phyloP scores from a whole-genome alignment of 2,329 filamentous ascomycete genomes.

The Colletotrichum lini region DNA sequence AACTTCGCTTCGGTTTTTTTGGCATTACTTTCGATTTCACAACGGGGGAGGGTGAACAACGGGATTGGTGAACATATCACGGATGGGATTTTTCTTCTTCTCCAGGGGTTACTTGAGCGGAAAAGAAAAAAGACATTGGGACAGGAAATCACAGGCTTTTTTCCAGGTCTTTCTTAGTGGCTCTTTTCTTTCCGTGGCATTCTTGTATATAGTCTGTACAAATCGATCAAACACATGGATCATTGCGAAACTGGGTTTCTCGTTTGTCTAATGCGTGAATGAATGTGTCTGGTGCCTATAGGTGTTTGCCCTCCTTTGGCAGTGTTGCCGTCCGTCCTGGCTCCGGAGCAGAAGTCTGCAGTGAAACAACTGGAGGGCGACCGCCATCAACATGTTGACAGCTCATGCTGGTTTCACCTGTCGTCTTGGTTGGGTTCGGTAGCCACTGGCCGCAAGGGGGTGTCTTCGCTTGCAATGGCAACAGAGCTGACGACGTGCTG shows the following conservation, averaged over 20 bases:
- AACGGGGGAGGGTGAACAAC: not conserved
- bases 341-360: no score
- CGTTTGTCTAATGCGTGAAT: no score
- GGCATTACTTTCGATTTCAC: not conserved
- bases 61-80: slow-evolving; percentile 18
- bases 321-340: no score
- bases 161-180: slow-evolving; percentile 24
- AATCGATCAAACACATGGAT: slow-evolving; percentile 5
- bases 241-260: not conserved
- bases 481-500: no score
- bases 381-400: no score
- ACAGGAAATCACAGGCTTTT: slow-evolving; percentile 6
- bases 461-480: no score
- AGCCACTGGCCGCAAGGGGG: no score
- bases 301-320: no score
- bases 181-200: slow-evolving; percentile 17
- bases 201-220: slow-evolving; percentile 38
- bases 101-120: not conserved
- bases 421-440: no score
- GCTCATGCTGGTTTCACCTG: no score
- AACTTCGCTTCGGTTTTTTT: slow-evolving; percentile 15
- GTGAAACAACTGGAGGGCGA: no score
- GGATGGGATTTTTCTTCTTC: not conserved
- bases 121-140: slow-evolving; percentile 14
- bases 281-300: no score